These are phyloP conservation scores for Hypoxylon sp. DNA, from an alignment of 2,329 filamentous ascomycete genomes.

Conservation along the genomic window DNA sequence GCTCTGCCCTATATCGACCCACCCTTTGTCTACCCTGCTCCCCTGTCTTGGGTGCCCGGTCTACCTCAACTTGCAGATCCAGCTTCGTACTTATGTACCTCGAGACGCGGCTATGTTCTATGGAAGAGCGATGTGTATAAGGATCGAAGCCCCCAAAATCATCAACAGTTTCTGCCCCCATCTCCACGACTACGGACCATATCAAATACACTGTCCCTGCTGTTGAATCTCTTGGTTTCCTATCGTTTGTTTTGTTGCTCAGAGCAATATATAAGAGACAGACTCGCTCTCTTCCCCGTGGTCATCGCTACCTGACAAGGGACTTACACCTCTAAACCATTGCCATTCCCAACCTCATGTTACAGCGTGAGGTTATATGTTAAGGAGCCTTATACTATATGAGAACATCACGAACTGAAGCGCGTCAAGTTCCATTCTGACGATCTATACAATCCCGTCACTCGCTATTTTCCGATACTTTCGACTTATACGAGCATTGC, in stretches of 20 bases:
- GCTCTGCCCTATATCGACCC: constrained; percentile 40
- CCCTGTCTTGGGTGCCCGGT: constrained; percentile 18
- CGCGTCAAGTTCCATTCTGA: constrained; percentile 17
- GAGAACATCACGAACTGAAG: constrained; percentile 27
- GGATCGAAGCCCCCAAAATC: constrained; percentile 44
- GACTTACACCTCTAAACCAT: constrained; percentile 13
- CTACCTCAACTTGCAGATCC: constrained; percentile 10
- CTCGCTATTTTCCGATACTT: constrained; percentile 11
- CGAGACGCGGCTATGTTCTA: constrained; percentile 18
- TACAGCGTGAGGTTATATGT: constrained; percentile 30
- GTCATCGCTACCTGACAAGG: constrained; percentile 18
- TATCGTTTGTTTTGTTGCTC: constrained; percentile 14
- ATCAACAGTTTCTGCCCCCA: constrained; percentile 43
- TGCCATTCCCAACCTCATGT: constrained; percentile 24
- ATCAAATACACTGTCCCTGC: constrained; percentile 20
- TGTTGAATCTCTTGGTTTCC: constrained; percentile 13
- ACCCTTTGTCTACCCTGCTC: constrained; percentile 16
- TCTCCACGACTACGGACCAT: constrained; percentile 34
- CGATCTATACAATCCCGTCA: constrained; percentile 27
- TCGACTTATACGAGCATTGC: not conserved
- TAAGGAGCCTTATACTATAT: constrained; percentile 15
- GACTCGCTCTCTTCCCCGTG: constrained; percentile 15
- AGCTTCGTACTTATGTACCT: constrained; percentile 5
- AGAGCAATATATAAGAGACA: constrained; percentile 33
- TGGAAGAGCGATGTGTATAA: constrained; percentile 40